Percentiles rank a stretch among this genome's conserved stretches.
Conservation (phyloP, 805 yeast genomes). For the Wickerhamomyces kurtzmanii region DNA sequence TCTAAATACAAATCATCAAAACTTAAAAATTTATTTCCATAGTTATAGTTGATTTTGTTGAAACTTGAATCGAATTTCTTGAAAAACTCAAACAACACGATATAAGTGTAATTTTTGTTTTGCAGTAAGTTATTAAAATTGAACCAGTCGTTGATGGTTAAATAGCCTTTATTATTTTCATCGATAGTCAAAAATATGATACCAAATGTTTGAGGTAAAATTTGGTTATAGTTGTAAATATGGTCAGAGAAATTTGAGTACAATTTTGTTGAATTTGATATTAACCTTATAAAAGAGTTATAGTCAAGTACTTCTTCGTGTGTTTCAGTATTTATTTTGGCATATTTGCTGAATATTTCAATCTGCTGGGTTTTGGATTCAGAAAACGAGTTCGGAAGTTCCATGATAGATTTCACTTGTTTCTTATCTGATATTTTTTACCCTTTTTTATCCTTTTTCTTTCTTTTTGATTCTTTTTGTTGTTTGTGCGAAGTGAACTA, state of each 20-base stretch:
- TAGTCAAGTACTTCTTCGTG: conserved; percentile 23
- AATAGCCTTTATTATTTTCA: conserved; percentile 54
- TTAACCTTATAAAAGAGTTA: conserved; percentile 23
- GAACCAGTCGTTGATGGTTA: conserved; percentile 64
- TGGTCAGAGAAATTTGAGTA: conserved; percentile 23
- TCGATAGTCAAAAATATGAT: conserved; percentile 79
- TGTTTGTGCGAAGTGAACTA: not conserved
- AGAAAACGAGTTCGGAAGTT: conserved; percentile 24
- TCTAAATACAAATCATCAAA: conserved; percentile 25
- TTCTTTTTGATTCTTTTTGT: not conserved
- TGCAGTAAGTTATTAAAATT: conserved; percentile 50
- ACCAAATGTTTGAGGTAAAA: conserved; percentile 51
- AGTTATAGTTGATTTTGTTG: conserved; percentile 24
- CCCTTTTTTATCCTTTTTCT: too few relatives aligned
- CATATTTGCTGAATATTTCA: conserved; percentile 33
- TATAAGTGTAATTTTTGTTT: conserved; percentile 36
- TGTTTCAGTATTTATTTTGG: conserved; percentile 22
- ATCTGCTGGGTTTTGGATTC: conserved; percentile 27
- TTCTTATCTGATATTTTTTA: too few relatives aligned
- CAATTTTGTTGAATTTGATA: conserved; percentile 20
- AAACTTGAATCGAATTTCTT: conserved; percentile 31
- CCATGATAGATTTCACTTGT: conserved; percentile 20
- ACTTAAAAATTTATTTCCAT: conserved; percentile 24
- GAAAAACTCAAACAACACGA: conserved; percentile 44
- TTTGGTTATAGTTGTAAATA: conserved; percentile 35